Conservation (phyloP, 345 rosid species). For the Citrus inodora region DNA sequence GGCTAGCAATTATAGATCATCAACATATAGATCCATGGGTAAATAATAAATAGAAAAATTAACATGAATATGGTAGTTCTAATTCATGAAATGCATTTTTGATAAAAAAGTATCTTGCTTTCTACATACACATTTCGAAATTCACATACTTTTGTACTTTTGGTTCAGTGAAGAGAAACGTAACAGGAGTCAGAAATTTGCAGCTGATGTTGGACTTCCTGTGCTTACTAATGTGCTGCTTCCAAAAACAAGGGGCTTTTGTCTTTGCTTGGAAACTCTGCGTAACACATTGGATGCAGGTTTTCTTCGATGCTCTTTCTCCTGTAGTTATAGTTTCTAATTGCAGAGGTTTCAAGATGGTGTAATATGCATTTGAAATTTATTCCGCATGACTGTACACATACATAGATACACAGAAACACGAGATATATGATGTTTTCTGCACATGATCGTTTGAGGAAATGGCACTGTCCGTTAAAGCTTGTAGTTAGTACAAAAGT, state of each 20-base stretch:
- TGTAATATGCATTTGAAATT: neutral
- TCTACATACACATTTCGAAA: neutral
- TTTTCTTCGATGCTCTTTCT: conserved; percentile 16
- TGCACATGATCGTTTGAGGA: neutral
- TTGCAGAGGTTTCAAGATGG: neutral
- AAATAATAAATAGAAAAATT: neutral
- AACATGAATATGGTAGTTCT: neutral
- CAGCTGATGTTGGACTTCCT: conserved; percentile 71
- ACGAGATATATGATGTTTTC: neutral
- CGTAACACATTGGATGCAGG: conserved; percentile 69
- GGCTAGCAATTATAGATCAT: neutral
- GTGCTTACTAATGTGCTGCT: conserved; percentile 62
- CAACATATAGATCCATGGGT: neutral
- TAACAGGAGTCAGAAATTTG: conserved; percentile 56
- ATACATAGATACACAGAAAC: neutral
- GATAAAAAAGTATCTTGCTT: neutral
- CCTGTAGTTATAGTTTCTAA: neutral
- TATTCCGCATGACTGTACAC: neutral
- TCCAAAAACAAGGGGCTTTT: conserved; percentile 74
- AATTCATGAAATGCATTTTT: neutral
- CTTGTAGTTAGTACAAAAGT: neutral
- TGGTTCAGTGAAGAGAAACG: conserved; percentile 67
- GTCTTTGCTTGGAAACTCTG: conserved; percentile 63
- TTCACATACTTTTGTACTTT: conserved; percentile 12
- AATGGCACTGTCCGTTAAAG: neutral